Evolutionary conservation across 2,329 filamentous ascomycete species (phyloP), one percentile per base, ranked within the genome.

Genomic region (Aureobasidium pullulans): DNA sequence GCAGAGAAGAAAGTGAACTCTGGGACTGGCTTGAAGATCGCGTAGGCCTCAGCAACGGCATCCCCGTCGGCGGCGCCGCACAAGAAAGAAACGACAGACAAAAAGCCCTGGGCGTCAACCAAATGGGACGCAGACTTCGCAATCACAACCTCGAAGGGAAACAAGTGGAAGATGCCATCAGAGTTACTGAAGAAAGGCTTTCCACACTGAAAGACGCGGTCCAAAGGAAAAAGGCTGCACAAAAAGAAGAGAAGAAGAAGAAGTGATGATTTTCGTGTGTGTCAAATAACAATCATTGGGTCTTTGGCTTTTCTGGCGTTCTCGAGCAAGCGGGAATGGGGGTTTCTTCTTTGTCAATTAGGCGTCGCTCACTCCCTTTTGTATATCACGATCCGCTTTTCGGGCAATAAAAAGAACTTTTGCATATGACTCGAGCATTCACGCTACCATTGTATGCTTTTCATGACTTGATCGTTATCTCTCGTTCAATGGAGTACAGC

Each of bases 21-120:
- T 96, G 92, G 92, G 86, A 89, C 60, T 96, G 92, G 92, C 77
- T 96, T 4, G 92, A 96, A 71, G 89, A 96, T 66, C 82, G 92
- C 16, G 86, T 90, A 1, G 88, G 90, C 2, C 76, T 94, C 70
- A 87, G 90, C 59, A 76, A 78, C 4, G 69, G 61, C 65, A 69
- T 60, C 39, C 66, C 64, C 11, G 54, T 63, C 16, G 29, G 57
- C 37, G 53, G 32, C 10, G 66, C 65, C 4, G 64, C 57, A 2
- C 61, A 60, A n/a, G 62, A 62, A 16, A 57, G 62, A 29, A 63
- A 61, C 57, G 66, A 68, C n/a, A 60, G 64, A 56, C 68, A 68
- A 62, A 67, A 66, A 37, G 62, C 65, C 10, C 46, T 68, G 56
- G 66, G 11, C 61, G 67, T 57, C 62, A 65, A 36, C 61, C 56